phyloP scores from a whole-genome alignment of 495 filamentous ascomycete genomes.

The Filosporella fistucella region DNA sequence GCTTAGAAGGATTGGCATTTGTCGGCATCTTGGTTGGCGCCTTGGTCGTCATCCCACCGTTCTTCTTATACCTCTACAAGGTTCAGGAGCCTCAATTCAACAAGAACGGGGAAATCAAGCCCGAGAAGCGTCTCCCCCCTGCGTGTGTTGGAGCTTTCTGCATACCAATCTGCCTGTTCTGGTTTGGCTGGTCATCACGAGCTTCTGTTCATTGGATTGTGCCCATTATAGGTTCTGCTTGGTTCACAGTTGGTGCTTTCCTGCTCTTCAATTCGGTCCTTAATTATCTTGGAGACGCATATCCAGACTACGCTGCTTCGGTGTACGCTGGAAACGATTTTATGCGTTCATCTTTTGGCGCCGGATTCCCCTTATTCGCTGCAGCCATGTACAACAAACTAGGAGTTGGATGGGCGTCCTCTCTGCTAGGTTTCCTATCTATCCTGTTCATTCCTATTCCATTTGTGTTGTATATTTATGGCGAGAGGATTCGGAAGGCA shows the following conservation, averaged over 20 bases:
- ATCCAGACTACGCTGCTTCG: constrained; percentile 36
- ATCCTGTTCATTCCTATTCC: constrained; percentile 53
- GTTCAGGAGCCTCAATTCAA: constrained; percentile 19
- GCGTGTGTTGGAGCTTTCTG: constrained; percentile 52
- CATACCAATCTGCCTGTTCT: constrained; percentile 50
- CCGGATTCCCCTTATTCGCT: constrained; percentile 46
- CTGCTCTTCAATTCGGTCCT: constrained; percentile 51
- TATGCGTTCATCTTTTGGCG: constrained; percentile 38
- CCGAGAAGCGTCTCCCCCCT: constrained; percentile 43
- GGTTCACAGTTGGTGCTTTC: constrained; percentile 49
- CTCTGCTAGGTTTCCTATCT: constrained; percentile 53
- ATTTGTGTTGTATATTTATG: constrained; percentile 12
- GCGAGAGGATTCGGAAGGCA: constrained; percentile 10
- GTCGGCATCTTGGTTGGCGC: constrained; percentile 44
- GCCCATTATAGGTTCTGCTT: constrained; percentile 36
- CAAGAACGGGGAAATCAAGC: constrained; percentile 33
- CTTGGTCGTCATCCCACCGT: constrained; percentile 29
- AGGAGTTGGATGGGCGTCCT: constrained; percentile 53
- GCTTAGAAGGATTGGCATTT: constrained; percentile 49
- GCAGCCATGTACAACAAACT: constrained; percentile 24
- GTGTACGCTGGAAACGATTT: constrained; percentile 44
- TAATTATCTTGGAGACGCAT: constrained; percentile 35
- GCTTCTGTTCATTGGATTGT: constrained; percentile 22
- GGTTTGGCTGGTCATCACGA: constrained; percentile 49
- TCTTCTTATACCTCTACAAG: constrained; percentile 28